Percentiles rank a stretch among this genome's conserved stretches.
These are phyloP conservation scores for Thielaviopsis populi DNA, from an alignment of 2,329 filamentous ascomycete species.

Conservation along the genomic window DNA sequence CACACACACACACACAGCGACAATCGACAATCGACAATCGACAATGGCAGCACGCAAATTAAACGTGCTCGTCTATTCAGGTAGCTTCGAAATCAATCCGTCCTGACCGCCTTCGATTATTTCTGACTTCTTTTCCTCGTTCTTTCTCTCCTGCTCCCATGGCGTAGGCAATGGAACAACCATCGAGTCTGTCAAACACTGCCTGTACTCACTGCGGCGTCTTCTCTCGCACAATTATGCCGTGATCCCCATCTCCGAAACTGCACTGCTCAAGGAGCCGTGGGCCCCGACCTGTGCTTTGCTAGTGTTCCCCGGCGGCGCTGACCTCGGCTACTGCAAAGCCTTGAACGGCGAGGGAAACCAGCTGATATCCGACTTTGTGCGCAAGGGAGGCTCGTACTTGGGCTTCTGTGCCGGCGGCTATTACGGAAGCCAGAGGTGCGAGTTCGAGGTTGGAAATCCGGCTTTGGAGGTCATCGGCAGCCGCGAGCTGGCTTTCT, in stretches of 20 bases:
- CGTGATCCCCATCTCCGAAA: slow-evolving; percentile 68
- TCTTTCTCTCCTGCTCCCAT: neutral
- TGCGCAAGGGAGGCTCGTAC: slow-evolving; percentile 71
- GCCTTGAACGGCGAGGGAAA: slow-evolving; percentile 81
- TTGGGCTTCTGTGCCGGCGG: slow-evolving; percentile 88
- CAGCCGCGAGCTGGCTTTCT: slow-evolving; percentile 72
- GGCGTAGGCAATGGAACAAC: slow-evolving; percentile 65
- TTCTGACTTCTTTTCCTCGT: neutral
- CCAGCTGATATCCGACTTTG: slow-evolving; percentile 66
- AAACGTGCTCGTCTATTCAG: slow-evolving; percentile 88
- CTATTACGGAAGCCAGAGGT: slow-evolving; percentile 69
- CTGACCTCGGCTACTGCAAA: slow-evolving; percentile 83
- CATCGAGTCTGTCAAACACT: slow-evolving; percentile 76
- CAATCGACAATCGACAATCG: too few relatives aligned
- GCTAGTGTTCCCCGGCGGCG: slow-evolving; percentile 82
- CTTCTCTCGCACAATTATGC: slow-evolving; percentile 85
- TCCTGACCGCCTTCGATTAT: neutral
- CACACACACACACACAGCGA: slow-evolving; percentile 5
- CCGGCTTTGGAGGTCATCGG: slow-evolving; percentile 64
- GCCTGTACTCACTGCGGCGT: slow-evolving; percentile 69
- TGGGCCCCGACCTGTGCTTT: slow-evolving; percentile 79
- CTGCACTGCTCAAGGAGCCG: slow-evolving; percentile 73
- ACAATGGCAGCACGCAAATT: slow-evolving; percentile 55
- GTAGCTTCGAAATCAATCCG: slow-evolving; percentile 31
- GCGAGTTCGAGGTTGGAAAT: slow-evolving; percentile 86